Conservation (phyloP, 1,139 yeast species). For the Torulaspora pretoriensis region DNA sequence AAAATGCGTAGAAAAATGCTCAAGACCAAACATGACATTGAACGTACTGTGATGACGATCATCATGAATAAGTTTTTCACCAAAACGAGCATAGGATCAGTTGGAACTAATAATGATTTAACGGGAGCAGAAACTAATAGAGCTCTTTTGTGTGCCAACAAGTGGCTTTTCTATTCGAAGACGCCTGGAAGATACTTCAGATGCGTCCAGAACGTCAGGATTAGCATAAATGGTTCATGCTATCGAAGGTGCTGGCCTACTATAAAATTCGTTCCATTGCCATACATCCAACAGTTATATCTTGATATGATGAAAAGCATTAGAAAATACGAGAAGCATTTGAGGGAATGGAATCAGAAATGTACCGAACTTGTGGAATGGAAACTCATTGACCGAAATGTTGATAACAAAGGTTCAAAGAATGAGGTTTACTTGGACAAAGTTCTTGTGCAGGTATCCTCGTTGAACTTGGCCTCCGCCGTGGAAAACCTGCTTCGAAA, state of each 20-base stretch:
- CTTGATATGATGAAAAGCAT: conserved; percentile 1
- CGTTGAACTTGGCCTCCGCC: conserved; percentile 47
- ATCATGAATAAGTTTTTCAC: conserved; percentile 21
- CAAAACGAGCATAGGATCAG: background rate
- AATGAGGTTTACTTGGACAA: conserved; percentile 32
- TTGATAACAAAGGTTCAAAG: conserved; percentile 11
- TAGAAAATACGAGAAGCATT: conserved; percentile 5
- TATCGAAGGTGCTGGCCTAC: background rate
- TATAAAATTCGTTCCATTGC: background rate
- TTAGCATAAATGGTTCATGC: background rate
- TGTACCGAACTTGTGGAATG: conserved; percentile 21
- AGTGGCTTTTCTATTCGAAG: conserved; percentile 4
- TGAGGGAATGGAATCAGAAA: conserved; percentile 19
- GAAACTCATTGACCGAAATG: conserved; percentile 4
- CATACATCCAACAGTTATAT: conserved; percentile 6
- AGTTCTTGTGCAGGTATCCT: conserved; percentile 51
- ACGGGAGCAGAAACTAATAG: background rate
- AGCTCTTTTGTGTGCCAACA: conserved; percentile 2
- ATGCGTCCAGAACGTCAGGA: background rate
- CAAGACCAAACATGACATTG: conserved; percentile 42
- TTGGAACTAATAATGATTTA: background rate
- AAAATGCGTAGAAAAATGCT: conserved; percentile 37
- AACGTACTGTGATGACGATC: conserved; percentile 36
- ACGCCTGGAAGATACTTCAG: conserved; percentile 8
- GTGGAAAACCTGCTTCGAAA: conserved; percentile 53